Evolutionary conservation across 1,284 basidiomycete species (phyloP).

Genomic region (Anthracocystis panici-leucophaei): DNA sequence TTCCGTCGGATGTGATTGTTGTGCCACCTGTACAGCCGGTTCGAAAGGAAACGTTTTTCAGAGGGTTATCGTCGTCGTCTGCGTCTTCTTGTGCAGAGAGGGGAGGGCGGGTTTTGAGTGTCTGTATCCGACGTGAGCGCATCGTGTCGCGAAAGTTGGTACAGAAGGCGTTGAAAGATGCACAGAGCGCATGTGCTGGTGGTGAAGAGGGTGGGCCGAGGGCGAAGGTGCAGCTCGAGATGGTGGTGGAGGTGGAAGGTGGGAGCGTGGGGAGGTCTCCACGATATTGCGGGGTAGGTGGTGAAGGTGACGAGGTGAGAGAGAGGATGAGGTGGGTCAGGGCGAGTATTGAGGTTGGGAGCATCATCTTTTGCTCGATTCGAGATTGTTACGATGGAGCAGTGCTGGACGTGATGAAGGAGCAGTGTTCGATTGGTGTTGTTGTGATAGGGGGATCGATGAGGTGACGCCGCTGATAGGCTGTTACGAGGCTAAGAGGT

Average conservation of each 20-base stretch:
- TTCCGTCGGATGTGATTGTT: background rate
- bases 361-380: constrained; percentile 8
- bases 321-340: constrained; percentile 9
- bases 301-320: background rate
- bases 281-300: background rate
- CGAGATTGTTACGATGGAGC: background rate
- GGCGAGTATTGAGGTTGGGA: constrained; percentile 15
- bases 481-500: too few species aligned
- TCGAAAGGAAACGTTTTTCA: constrained; percentile 15
- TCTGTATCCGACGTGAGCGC: constrained; percentile 9
- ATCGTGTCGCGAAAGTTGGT: constrained; percentile 12
- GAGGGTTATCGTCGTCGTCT: constrained; percentile 17
- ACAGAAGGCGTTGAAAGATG: constrained; percentile 33
- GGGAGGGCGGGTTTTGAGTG: constrained; percentile 18
- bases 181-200: constrained; percentile 19
- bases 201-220: constrained; percentile 36
- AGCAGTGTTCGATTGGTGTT: too few species aligned
- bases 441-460: too few species aligned
- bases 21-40: constrained; percentile 29
- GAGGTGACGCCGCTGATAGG: too few species aligned
- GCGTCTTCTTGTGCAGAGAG: background rate
- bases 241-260: background rate
- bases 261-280: constrained; percentile 15
- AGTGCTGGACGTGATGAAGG: background rate
- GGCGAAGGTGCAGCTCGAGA: constrained; percentile 36